A percentile compares a stretch with the other conserved stretches of the same genome.
phyloP scores from a whole-genome alignment of 2,329 filamentous ascomycete species.

The Fusarium piperis region DNA sequence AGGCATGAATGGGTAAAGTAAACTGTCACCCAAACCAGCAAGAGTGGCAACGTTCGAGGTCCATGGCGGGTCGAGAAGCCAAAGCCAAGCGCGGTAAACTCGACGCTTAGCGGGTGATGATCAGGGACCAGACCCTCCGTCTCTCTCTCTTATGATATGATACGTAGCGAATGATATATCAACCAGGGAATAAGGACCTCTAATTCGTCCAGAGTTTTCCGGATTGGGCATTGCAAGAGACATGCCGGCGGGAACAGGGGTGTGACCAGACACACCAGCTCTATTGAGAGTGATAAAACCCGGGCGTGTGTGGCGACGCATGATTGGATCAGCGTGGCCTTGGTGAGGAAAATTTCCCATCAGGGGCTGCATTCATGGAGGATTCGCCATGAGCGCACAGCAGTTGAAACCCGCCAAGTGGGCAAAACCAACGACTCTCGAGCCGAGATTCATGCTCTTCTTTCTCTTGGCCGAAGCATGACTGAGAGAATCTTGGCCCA shows the following conservation, averaged over 20 bases:
- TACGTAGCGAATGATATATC: not conserved
- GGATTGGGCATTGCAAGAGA: not conserved
- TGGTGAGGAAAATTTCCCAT: slow-evolving; percentile 16
- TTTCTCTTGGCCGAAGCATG: not conserved
- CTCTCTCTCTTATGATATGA: not conserved
- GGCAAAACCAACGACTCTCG: not conserved
- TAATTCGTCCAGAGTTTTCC: not conserved
- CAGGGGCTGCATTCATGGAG: slow-evolving; percentile 23
- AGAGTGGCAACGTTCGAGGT: not conserved
- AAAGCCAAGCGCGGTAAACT: not conserved
- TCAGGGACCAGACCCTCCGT: slow-evolving; percentile 22
- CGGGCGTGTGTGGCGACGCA: slow-evolving; percentile 1
- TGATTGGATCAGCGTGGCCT: slow-evolving; percentile 11
- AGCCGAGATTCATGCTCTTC: not conserved
- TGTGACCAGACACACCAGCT: not conserved
- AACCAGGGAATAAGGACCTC: not conserved
- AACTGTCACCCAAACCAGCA: not conserved
- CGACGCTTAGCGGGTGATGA: slow-evolving; percentile 9
- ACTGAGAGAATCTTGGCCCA: not conserved
- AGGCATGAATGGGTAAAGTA: slow-evolving; percentile 11
- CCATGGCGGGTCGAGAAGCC: not conserved
- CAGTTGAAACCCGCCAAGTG: slow-evolving; percentile 6
- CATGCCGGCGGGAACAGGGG: not conserved
- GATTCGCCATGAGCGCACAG: not conserved
- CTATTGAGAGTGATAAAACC: not conserved